Evolutionary conservation across 2,329 filamentous ascomycete genomes (phyloP).

Genomic region (Myriosclerotinia duriaeana): DNA sequence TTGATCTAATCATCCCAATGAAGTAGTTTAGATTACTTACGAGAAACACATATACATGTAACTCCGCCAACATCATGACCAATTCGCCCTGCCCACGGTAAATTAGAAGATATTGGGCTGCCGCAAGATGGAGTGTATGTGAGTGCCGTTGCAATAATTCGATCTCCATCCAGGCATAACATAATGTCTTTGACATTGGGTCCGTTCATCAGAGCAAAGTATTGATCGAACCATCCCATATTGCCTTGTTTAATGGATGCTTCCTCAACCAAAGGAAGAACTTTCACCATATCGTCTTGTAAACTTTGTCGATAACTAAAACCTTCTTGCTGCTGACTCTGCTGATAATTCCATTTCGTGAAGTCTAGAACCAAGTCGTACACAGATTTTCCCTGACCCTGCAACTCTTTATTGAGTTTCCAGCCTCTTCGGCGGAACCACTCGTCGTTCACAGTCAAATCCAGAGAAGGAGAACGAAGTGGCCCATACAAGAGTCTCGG

Average conservation of each 20-base stretch:
- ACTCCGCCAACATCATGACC: slow-evolving; percentile 55
- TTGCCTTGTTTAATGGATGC: slow-evolving; percentile 49
- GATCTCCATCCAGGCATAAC: slow-evolving; percentile 51
- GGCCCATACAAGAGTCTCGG: slow-evolving; percentile 58
- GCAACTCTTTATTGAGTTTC: slow-evolving; percentile 47
- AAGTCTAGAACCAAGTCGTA: slow-evolving; percentile 57
- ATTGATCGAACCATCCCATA: slow-evolving; percentile 61
- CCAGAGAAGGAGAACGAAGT: slow-evolving; percentile 40
- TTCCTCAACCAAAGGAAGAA: slow-evolving; percentile 52
- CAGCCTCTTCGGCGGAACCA: slow-evolving; percentile 59
- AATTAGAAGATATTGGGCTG: slow-evolving; percentile 49
- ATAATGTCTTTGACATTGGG: slow-evolving; percentile 53
- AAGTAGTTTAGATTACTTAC: slow-evolving; percentile 43
- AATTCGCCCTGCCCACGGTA: slow-evolving; percentile 56
- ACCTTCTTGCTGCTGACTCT: slow-evolving; percentile 45
- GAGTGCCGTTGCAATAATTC: slow-evolving; percentile 54
- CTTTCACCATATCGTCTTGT: slow-evolving; percentile 46
- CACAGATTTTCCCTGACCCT: slow-evolving; percentile 51
- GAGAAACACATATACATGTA: slow-evolving; percentile 59
- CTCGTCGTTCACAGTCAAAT: slow-evolving; percentile 42
- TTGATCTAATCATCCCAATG: background rate
- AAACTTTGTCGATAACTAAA: slow-evolving; percentile 42
- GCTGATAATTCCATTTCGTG: slow-evolving; percentile 46
- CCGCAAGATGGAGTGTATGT: slow-evolving; percentile 52
- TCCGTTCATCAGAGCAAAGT: slow-evolving; percentile 51